These are phyloP conservation scores for Circinella umbellata DNA, from an alignment of 371 early-diverging fungal genomes.

Conservation along the genomic window DNA sequence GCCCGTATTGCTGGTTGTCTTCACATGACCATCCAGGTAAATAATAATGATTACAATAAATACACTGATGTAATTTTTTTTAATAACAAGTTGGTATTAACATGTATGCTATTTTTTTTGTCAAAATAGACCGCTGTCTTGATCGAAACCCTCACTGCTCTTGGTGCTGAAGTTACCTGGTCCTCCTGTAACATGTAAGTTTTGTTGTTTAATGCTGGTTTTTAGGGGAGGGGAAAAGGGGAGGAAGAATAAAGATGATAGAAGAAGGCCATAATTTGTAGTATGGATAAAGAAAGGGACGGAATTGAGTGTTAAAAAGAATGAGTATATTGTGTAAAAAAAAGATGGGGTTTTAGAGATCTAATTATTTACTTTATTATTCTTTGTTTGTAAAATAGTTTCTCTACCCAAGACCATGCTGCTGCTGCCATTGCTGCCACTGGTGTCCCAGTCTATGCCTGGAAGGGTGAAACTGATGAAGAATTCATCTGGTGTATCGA, in stretches of 20 bases:
- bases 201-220: background rate
- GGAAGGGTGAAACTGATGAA: conserved; percentile 98
- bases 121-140: conserved; percentile 92
- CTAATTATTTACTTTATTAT: background rate
- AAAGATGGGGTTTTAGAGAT: background rate
- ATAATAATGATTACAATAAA: conserved; percentile 2
- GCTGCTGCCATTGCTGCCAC: conserved; percentile 88
- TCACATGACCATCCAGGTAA: conserved; percentile 91
- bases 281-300: background rate
- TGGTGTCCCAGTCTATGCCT: conserved; percentile 88
- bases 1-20: conserved; percentile 98
- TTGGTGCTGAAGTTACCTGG: conserved; percentile 99
- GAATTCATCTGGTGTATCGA: conserved; percentile 99
- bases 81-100: background rate
- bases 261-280: background rate
- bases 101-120: background rate
- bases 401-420: conserved; percentile 99
- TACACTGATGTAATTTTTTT: background rate
- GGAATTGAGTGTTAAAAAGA: too few relatives aligned
- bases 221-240: background rate
- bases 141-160: conserved; percentile 94
- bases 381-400: conserved; percentile 32
- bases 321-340: background rate
- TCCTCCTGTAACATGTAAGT: conserved; percentile 94
- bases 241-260: background rate